Conservation (phyloP, 2,329 filamentous ascomycete species). For the Diaporthe humulicola region DNA sequence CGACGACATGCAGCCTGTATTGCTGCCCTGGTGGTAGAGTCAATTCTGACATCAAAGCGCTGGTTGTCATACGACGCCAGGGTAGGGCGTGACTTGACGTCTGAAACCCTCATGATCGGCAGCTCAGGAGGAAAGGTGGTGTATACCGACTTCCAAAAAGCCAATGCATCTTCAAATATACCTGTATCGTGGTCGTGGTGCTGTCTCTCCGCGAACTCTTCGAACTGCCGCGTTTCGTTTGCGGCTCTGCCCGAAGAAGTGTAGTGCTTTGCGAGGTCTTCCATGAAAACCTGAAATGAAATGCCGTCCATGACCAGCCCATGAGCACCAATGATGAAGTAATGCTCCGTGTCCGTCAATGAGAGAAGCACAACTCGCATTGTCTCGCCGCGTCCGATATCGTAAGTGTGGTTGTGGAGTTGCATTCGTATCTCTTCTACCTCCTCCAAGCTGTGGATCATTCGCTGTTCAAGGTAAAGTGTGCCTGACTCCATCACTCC, state of each 20-base stretch:
- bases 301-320: conserved; percentile 7
- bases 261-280: background rate
- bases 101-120: too few species aligned
- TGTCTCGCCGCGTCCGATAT: conserved; percentile 52
- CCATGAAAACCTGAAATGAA: background rate
- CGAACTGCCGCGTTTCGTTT: too few species aligned
- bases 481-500: conserved; percentile 44
- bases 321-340: conserved; percentile 52
- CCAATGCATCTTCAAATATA: too few species aligned
- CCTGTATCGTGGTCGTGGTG: too few species aligned
- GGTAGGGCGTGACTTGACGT: too few species aligned
- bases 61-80: too few species aligned
- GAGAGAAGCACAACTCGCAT: conserved; percentile 52
- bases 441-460: conserved; percentile 42
- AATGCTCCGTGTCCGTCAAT: conserved; percentile 49
- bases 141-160: too few species aligned
- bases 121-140: too few species aligned
- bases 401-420: conserved; percentile 50
- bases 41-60: too few species aligned
- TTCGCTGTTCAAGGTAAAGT: conserved; percentile 45
- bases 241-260: background rate
- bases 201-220: too few species aligned
- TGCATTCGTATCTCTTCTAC: conserved; percentile 26
- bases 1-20: too few species aligned
- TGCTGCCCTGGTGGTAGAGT: too few species aligned